Conservation (phyloP, 2,329 filamentous ascomycete species). For the Dactylellina sp. region DNA sequence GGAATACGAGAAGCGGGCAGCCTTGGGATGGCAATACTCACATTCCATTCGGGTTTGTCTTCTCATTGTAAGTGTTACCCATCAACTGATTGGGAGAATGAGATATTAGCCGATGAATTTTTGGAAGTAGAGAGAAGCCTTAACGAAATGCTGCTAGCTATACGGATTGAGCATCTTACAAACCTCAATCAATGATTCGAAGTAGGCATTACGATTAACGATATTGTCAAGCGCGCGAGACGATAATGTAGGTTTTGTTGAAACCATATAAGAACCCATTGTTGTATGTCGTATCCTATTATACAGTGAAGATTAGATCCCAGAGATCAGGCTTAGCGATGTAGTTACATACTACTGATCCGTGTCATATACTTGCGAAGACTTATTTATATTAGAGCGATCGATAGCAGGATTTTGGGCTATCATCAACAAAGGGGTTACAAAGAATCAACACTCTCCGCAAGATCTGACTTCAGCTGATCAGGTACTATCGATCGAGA, state of each 20-base stretch:
- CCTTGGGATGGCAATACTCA: constrained; percentile 3
- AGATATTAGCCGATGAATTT: not conserved
- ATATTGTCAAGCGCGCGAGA: constrained; percentile 13
- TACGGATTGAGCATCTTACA: too few species aligned
- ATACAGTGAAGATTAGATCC: not conserved
- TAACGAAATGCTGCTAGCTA: too few species aligned
- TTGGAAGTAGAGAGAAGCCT: not conserved
- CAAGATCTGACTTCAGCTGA: too few species aligned
- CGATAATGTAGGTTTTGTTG: constrained; percentile 1
- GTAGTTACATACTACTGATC: too few species aligned
- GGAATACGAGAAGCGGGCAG: not conserved
- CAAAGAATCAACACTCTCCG: too few species aligned
- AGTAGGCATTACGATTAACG: constrained; percentile 14
- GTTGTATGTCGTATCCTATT: not conserved
- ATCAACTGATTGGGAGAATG: constrained; percentile 14
- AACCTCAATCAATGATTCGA: constrained; percentile 31
- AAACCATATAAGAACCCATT: constrained; percentile 11
- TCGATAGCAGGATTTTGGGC: too few species aligned
- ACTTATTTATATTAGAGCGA: too few species aligned
- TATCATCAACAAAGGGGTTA: too few species aligned
- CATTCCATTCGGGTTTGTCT: constrained; percentile 56
- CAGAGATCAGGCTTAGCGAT: too few species aligned
- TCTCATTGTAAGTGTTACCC: constrained; percentile 53
- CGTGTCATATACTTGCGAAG: too few species aligned
- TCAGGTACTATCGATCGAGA: too few species aligned